Evolutionary conservation across 1,284 basidiomycete species (phyloP), one percentile per base, ranked within the genome.

Genomic region (Cryptococcus sp.): DNA sequence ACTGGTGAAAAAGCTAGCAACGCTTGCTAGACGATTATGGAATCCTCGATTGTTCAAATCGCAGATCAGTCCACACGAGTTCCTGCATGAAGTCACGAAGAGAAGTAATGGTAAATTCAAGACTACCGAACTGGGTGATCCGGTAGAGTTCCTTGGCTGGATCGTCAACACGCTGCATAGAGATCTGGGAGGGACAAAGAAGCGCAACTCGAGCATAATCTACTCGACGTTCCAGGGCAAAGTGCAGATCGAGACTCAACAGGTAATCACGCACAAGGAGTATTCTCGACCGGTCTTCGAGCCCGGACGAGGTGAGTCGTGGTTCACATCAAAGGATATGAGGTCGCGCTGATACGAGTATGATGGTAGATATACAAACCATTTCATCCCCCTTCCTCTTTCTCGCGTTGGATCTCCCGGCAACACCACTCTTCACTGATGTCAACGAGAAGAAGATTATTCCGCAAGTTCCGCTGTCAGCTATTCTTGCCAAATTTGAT

Each of bases 11-110:
- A 87, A 94, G 30, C 91, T 96, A 68, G 88, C 91, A 30, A 84
- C 86, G 41, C 82, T 98, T 45, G 85, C 92, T 38, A 89, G 92
- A 77, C 93, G 97, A 75, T 77, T 98, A 25, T 99, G 96, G 96
- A 99, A 98, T 77, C 90, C 92, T 5, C 82, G 87, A 50, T 79
- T 95, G 56, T 97, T 99, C 86, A 99, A 99, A 78, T 89, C 90
- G 57, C 96, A 99, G 83, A 93, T 98, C 63, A 92, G 89, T 65
- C 96, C 96, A 10, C 96, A 99, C 78, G 96, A 99, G 78, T 94
- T 99, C 75, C 79, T 97, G 62, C 96, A 99, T 78, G 95, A 99
- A 80, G 93, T 99, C 48, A 88, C 89, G 62, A 85, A 90, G 63
- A 88, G 88, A 38, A 93, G 90, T 70, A 84, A 82, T 35, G 91